Conservation (phyloP, 768 basidiomycete genomes). For the Naganishia onofrii region DNA sequence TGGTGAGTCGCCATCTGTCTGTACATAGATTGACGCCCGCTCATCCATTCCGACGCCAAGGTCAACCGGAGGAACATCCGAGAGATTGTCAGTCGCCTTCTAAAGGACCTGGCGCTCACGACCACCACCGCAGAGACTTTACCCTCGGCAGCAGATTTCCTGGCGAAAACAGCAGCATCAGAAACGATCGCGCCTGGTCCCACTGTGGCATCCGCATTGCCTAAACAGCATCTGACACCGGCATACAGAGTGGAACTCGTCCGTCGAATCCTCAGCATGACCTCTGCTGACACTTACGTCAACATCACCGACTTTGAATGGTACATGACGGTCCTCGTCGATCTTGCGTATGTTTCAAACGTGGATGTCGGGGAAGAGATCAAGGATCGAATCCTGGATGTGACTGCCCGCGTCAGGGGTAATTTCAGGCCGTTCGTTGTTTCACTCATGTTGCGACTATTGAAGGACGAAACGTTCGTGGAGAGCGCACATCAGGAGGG, state of each 20-base stretch:
- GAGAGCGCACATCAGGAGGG: conserved; percentile 66
- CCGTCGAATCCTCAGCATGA: conserved; percentile 78
- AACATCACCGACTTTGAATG: conserved; percentile 93
- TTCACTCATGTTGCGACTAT: conserved; percentile 72
- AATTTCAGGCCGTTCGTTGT: conserved; percentile 76
- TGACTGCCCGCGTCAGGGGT: conserved; percentile 70
- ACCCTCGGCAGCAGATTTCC: conserved; percentile 38
- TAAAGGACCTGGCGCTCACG: conserved; percentile 74
- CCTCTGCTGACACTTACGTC: conserved; percentile 76
- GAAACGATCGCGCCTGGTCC: conserved; percentile 36
- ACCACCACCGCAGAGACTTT: conserved; percentile 55
- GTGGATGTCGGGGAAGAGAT: conserved; percentile 75
- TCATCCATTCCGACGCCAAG: conserved; percentile 54
- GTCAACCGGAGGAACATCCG: conserved; percentile 79
- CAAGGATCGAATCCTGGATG: conserved; percentile 78
- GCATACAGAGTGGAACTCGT: conserved; percentile 82
- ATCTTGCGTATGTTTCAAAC: conserved; percentile 80
- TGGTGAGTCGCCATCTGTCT: conserved; percentile 60
- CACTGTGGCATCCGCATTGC: conserved; percentile 56
- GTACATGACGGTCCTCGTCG: conserved; percentile 92
- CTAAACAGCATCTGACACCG: conserved; percentile 57
- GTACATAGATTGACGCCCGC: background rate
- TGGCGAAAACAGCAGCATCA: conserved; percentile 60
- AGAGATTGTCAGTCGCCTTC: conserved; percentile 81
- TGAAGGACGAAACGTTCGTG: conserved; percentile 74